Percentiles rank a stretch among this genome's conserved stretches.
Evolutionary conservation across 306 rosid genomes (phyloP).

Genomic region (Begonia masoniana): DNA sequence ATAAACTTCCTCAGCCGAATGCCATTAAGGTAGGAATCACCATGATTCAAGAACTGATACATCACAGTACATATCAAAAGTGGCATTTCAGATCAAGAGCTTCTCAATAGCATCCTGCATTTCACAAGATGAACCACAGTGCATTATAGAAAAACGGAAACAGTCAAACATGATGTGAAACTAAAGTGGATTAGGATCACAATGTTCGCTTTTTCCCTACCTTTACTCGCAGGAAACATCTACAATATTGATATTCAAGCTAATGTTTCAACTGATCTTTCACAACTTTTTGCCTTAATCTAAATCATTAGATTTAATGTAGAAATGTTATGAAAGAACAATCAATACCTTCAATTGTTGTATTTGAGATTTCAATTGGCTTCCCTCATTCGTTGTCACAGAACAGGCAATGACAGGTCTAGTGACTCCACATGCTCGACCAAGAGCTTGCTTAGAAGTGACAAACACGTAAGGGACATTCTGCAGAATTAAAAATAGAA

Average conservation of each 20-base stretch:
- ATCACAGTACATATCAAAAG: slow-evolving; percentile 21
- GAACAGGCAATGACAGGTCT: slow-evolving; percentile 67
- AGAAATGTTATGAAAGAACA: not conserved
- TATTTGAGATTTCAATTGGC: slow-evolving; percentile 81
- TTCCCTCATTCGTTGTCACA: slow-evolving; percentile 83
- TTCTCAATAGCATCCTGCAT: slow-evolving; percentile 92
- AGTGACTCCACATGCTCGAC: slow-evolving; percentile 35
- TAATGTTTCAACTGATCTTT: not conserved
- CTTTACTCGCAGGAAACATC: too few relatives aligned
- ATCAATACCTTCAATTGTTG: slow-evolving; percentile 60
- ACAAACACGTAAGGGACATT: slow-evolving; percentile 87
- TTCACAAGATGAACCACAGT: slow-evolving; percentile 7
- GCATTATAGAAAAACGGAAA: not conserved
- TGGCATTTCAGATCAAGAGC: slow-evolving; percentile 45
- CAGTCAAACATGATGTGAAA: too few relatives aligned
- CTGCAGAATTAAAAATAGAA: slow-evolving; percentile 18
- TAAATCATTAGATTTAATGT: too few relatives aligned
- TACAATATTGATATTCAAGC: not conserved
- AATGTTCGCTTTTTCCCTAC: too few relatives aligned
- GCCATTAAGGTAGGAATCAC: slow-evolving; percentile 51
- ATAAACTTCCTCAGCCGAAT: slow-evolving; percentile 7
- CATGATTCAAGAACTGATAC: slow-evolving; percentile 61
- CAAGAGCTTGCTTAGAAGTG: slow-evolving; percentile 90
- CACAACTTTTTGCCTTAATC: not conserved
- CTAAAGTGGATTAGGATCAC: too few relatives aligned